Evolutionary conservation across 805 yeast species (phyloP), one percentile per base, ranked within the genome.

Genomic region (Nakazawaea wickerhamii): DNA sequence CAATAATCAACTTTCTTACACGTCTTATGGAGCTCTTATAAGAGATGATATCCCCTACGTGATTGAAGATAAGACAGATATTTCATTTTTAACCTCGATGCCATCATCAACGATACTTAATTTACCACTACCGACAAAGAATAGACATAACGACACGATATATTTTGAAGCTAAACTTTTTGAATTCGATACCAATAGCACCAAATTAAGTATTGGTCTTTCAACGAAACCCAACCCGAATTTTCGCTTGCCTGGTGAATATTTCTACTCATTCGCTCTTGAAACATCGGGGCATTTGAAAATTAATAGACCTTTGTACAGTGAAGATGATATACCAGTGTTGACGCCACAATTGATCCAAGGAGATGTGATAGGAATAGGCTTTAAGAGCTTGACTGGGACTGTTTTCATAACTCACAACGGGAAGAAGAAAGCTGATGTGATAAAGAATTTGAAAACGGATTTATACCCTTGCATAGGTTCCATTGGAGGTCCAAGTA

Each of bases 151-250:
- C 41, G 81, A 77, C 38, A 73, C 77, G 0, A 75, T 81, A 7
- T 84, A 84, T 55, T 84, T 81, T 55, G 95, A 84, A 58, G 71
- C 70, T 8, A 77, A 77, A 50, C 51, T 77, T 1, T 71, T 64
- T 50, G 70, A 65, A 15, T 61, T 65, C 34, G 46, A 57, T 37
- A 53, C 56, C 50, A 62, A 67, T 2, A 74, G 72, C 43, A 70
- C 80, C 1, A 72, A 73, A 27, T 70, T 84, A 44, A 70, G 82
- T 23, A 68, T 84, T 36, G 93, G 95, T 0, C 63, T 84, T 21
- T 73, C 77, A 8, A 79, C 91, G 0, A 75, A 72, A 49, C 91
- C 93, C 2, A 82, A 82, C 52, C 93, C 95, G 2, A 68, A 73
- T 45, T 85, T 83, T 58, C 68, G 86, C 50, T 65, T 81, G 11